phyloP scores from a whole-genome alignment of 2,329 filamentous ascomycete species.

The Pseudocercospora pini-densiflorae region DNA sequence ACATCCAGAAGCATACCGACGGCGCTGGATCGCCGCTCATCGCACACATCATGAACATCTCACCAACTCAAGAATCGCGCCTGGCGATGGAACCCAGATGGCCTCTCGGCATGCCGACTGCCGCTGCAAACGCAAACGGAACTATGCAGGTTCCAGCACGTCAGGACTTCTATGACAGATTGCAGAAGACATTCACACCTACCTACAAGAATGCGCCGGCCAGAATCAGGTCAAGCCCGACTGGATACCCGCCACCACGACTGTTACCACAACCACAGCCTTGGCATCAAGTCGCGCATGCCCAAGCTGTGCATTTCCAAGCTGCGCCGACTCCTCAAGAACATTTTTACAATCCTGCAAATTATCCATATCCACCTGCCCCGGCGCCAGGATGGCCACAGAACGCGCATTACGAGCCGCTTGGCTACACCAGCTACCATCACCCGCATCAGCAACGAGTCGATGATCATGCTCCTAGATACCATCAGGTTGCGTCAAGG shows the following conservation, averaged over 20 bases:
- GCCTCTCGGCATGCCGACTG: constrained; percentile 2
- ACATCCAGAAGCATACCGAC: background rate
- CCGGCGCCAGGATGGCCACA: background rate
- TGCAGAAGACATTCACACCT: background rate
- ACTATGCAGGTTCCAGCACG: background rate
- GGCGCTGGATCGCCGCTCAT: background rate
- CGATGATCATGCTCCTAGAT: background rate
- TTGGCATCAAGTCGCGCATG: background rate
- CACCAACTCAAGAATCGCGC: background rate
- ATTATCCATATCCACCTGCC: background rate
- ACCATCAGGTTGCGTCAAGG: background rate
- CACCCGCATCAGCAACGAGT: background rate
- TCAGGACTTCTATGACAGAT: background rate
- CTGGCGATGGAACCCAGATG: background rate
- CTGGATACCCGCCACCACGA: background rate
- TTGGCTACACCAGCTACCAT: background rate
- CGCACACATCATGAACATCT: background rate
- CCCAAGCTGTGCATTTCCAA: background rate
- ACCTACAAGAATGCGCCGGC: background rate
- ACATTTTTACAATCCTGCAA: background rate
- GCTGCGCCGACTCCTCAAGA: background rate
- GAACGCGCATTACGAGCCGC: background rate
- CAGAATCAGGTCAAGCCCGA: background rate
- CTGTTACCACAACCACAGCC: background rate
- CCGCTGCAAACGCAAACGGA: background rate